Evolutionary conservation across 495 filamentous ascomycete genomes (phyloP).

Genomic region (Xylaria acuta): DNA sequence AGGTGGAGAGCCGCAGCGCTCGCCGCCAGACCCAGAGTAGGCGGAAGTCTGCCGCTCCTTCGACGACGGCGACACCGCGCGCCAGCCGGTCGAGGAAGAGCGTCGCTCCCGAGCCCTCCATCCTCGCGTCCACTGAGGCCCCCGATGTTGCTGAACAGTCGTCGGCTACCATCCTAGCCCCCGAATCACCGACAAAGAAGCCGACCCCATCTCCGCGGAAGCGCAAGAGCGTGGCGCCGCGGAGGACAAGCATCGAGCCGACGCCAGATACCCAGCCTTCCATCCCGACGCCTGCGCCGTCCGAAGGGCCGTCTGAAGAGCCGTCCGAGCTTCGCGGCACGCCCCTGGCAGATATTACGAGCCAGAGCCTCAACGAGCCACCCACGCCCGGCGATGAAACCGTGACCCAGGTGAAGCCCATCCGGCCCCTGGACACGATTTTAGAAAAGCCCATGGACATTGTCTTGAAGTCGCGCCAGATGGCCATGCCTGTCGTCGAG

Average conservation of each 20-base stretch:
- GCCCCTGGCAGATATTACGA: conserved; percentile 81
- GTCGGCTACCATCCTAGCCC: conserved; percentile 53
- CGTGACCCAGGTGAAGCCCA: conserved; percentile 61
- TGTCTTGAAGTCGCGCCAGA: conserved; percentile 81
- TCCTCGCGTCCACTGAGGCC: conserved; percentile 16
- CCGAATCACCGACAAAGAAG: conserved; percentile 69
- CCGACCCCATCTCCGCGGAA: conserved; percentile 67
- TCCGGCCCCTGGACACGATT: conserved; percentile 75
- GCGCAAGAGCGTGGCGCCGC: conserved; percentile 70
- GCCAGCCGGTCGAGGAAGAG: conserved; percentile 54
- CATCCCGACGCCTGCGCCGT: conserved; percentile 52
- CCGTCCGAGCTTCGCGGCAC: conserved; percentile 57
- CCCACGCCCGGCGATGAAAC: conserved; percentile 46
- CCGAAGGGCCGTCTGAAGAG: conserved; percentile 41
- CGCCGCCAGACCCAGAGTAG: conserved; percentile 52
- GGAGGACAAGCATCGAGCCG: conserved; percentile 47
- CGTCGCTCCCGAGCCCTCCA: conserved; percentile 38
- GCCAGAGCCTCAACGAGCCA: conserved; percentile 65
- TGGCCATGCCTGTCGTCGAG: conserved; percentile 67
- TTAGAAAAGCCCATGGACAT: conserved; percentile 94
- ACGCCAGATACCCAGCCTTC: conserved; percentile 60
- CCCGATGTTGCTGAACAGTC: conserved; percentile 66
- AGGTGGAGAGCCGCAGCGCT: conserved; percentile 40
- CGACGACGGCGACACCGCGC: conserved; percentile 34
- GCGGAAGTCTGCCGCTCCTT: conserved; percentile 60